Evolutionary conservation across 139 green algal genomes (phyloP), one percentile per base, ranked within the genome.

Genomic region (Pseudopediastrum boryanum): DNA sequence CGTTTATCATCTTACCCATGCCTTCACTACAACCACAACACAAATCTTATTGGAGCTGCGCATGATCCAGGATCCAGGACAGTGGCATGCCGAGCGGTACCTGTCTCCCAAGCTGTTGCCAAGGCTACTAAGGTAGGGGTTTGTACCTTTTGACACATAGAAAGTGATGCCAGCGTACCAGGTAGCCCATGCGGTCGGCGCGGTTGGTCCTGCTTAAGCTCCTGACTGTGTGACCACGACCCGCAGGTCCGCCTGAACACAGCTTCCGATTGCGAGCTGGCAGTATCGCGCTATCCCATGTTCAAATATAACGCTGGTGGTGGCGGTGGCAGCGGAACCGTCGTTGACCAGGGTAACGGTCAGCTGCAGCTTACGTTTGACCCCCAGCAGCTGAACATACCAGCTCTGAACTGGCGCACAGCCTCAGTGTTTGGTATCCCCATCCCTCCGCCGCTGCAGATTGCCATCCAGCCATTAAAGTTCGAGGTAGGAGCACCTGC

Each of bases 251-350:
- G 66, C 25, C 56, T 88, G 3, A 74, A 54, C 41, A 84, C 75
- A 21, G 42, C 48, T 5, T 13, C 59, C 23, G 68, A 85, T 12
- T 85, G 74, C 64, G 52, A 85, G 61, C 62, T 85, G 35, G 79
- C 51, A n/a, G 71, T 82, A 12, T 79, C 58, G 46, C 52, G 31
- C 7, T 85, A 79, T 68, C 74, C 74, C 2, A 79, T 31, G 25
- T 95, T 96, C 51, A 51, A 7, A 0, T 96, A 96, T 84, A 87
- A 96, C 73, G 92, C 92, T 1, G 62, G 75, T 2, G 90, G 92
- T 12, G 92, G 92, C 35, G 89, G 87, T 27, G 91, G 92, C 46
- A 70, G 13, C n/a, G 90, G 81, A 43, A 85, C 42, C 1, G 82
- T 89, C 3, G 42, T 77, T 9, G 78, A 89, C 46, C 52, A 84